phyloP scores from a whole-genome alignment of 2,329 filamentous ascomycete genomes.

The Pleoardoris graminearum region DNA sequence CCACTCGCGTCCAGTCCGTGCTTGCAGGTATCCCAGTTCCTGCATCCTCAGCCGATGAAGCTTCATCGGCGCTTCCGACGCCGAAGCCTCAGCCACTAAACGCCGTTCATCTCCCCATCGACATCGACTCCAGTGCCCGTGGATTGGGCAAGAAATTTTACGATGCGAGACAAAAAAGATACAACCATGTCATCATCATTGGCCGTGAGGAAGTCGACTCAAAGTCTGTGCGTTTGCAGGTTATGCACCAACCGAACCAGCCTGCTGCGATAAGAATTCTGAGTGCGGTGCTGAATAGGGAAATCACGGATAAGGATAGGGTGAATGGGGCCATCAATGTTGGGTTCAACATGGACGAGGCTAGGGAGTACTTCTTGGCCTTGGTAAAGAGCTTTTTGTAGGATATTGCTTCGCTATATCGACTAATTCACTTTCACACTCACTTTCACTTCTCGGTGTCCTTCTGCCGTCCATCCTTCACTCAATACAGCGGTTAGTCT shows the following conservation, averaged over 20 bases:
- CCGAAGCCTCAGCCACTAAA: slow-evolving; percentile 50
- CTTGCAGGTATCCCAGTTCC: slow-evolving; percentile 31
- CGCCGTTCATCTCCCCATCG: slow-evolving; percentile 68
- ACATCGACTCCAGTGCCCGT: slow-evolving; percentile 67
- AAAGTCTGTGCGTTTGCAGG: slow-evolving; percentile 31
- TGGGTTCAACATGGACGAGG: slow-evolving; percentile 21
- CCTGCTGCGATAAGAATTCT: slow-evolving; percentile 34
- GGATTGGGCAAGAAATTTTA: slow-evolving; percentile 70
- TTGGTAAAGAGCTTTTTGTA: slow-evolving; percentile 35
- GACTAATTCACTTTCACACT: no score
- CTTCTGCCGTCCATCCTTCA: no score
- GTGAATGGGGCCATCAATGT: slow-evolving; percentile 18
- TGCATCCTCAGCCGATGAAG: slow-evolving; percentile 13
- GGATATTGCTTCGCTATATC: no score
- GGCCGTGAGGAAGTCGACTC: slow-evolving; percentile 51
- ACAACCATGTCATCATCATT: slow-evolving; percentile 73
- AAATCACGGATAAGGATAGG: slow-evolving; percentile 20
- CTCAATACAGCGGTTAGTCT: no score
- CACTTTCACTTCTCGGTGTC: no score
- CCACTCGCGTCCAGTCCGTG: slow-evolving; percentile 46
- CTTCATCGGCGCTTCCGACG: slow-evolving; percentile 16
- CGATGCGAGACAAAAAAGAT: slow-evolving; percentile 72
- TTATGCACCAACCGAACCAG: slow-evolving; percentile 45
- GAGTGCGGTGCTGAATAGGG: slow-evolving; percentile 34
- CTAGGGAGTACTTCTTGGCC: slow-evolving; percentile 37